Base-by-base conservation (phyloP, 2,329 filamentous ascomycete species). In the Xylariaceae sp. region DNA sequence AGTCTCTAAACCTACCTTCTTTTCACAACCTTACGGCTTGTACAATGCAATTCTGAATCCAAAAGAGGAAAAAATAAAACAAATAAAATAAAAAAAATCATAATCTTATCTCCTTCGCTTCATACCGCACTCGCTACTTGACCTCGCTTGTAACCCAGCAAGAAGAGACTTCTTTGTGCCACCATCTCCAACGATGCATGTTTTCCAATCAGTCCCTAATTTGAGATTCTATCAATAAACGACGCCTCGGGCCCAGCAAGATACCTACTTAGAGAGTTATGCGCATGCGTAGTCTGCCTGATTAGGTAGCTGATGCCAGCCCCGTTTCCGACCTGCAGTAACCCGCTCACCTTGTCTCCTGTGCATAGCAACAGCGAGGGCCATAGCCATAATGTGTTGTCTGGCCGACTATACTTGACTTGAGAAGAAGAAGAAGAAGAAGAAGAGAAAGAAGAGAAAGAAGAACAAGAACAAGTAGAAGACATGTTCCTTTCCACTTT, bases 401-500 rank as follows among this genome's bases (percentile, higher is more conserved):
- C 18, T 26, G n/a, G 29, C 47, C 45, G 40, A 55, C 26, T 37
- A 32, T 20, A 44, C 50, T 51, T 60, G 49, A 60, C 49, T 46
- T 50, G 40, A 21, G 44, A 37, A 46, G 42, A 46, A 47, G 41
- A 60, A 41, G 56, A 61, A 63, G 59, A 55, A 41, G 56, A 61
- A 63, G 58, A 55, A 18, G 44, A 37, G 44, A 40, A 45, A 44
- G 41, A 61, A 20, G 44, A 32, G 44, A 41, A 45, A 46, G 41
- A 61, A 41, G 56, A 61, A n/a, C n/a, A n/a, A n/a, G n/a, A n/a
- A n/a, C n/a, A n/a, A n/a, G n/a, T n/a, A n/a, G n/a, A n/a, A 63
- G 59, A 55, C 21, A 69, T 69, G 67, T 69, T 69, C 53, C 63
- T 69, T 44, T 64, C 67, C 44, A 54, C 50, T 29, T 59, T 69